Conservation (phyloP, 1,284 basidiomycete species). For the Irpex sp. region DNA sequence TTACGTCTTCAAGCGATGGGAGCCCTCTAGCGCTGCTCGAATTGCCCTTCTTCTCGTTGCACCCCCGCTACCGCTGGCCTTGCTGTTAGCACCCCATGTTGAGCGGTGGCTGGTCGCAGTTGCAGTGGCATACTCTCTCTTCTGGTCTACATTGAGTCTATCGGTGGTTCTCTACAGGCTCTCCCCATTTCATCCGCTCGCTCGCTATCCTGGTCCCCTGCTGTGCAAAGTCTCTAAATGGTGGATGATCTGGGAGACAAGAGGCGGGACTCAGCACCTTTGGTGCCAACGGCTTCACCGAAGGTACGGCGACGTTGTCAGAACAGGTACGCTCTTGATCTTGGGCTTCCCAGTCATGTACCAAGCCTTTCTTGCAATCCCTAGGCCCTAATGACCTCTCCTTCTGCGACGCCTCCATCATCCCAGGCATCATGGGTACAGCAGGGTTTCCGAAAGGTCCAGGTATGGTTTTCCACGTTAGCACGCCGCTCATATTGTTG, state of each 20-base stretch:
- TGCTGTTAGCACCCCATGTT: neutral
- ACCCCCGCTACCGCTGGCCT: neutral
- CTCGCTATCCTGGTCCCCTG: slow-evolving; percentile 27
- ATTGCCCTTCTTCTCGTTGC: neutral
- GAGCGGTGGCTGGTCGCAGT: neutral
- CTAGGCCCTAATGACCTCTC: slow-evolving; percentile 27
- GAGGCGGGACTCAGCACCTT: slow-evolving; percentile 22
- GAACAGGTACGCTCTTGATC: slow-evolving; percentile 20
- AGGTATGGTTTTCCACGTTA: slow-evolving; percentile 1
- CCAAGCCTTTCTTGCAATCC: neutral
- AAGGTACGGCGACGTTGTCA: slow-evolving; percentile 28
- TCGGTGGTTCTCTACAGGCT: slow-evolving; percentile 26
- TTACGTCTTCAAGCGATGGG: neutral
- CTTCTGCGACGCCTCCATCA: slow-evolving; percentile 17
- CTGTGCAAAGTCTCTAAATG: slow-evolving; percentile 21
- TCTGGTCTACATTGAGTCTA: slow-evolving; percentile 4
- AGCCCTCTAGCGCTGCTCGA: neutral
- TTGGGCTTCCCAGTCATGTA: neutral
- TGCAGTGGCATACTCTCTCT: neutral
- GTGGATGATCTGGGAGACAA: slow-evolving; percentile 18
- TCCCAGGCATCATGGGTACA: slow-evolving; percentile 18
- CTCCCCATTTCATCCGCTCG: slow-evolving; percentile 29
- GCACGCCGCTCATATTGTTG: neutral
- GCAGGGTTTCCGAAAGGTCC: slow-evolving; percentile 12
- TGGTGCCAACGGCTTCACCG: slow-evolving; percentile 23